Evolutionary conservation across 202 grass and related monocot genomes (phyloP), one percentile per base, ranked within the genome.

Genomic region (Brachypodium distachyon): DNA sequence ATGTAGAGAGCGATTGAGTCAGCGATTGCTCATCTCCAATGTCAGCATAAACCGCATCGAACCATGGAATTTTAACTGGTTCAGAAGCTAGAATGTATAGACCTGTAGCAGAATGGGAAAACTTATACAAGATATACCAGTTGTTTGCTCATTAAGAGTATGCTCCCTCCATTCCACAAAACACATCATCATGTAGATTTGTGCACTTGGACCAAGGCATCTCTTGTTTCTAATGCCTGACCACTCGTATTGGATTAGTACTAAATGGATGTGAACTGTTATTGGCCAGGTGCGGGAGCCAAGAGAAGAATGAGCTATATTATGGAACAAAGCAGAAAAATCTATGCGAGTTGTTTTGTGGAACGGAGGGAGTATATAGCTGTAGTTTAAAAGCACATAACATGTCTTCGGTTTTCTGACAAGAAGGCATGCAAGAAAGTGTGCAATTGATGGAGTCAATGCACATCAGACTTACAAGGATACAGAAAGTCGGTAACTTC

Each of bases 1-100:
- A 93, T 57, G 91, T 93, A 72, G 91, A 93, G 19, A 93, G 81
- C 52, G 91, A 93, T 61, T 93, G 87, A 38, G 81, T 90, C 57
- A 93, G 82, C 82, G 91, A 93, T 69, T 93, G 91, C 74, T 93
- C 91, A 42, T 93, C 91, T 85, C 91, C 91, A 77, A 93, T 93
- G 67, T 93, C 91, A 76, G 87, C 91, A 80, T 82, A 93, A 90
- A 93, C 69, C 80, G 87, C 91, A 87, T 93, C 80, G 43, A 93
- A 90, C 91, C 91, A 93, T 42, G 91, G 87, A 54, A 93, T 90
- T 87, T 93, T 93, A 50, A 93, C 91, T 77, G 91, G 91, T 77
- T 93, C 91, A 68, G 87, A 90, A 72, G 91, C 81, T 22, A 93
- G 69, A 84, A 93, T 86, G 83, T 93, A 93, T 50, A 93, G 34